Evolutionary conservation across 78 protist species (phyloP).

Genomic region (Creolimax fragrantissima): DNA sequence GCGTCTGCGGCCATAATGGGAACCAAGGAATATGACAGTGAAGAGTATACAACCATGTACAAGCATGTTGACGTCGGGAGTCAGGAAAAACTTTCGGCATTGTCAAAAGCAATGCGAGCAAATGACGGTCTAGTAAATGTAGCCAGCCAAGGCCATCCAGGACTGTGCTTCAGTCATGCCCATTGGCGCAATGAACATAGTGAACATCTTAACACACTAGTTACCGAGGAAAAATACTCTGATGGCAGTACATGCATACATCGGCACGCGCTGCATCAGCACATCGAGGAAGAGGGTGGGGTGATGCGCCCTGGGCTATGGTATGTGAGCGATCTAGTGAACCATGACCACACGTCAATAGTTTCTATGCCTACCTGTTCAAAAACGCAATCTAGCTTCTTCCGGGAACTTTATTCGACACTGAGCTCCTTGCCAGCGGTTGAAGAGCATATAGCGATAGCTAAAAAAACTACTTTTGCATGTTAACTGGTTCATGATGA

Average conservation of each 20-base stretch:
- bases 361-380: background rate
- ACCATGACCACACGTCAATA: background rate
- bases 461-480: no score
- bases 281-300: background rate
- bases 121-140: background rate
- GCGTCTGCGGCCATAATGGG: background rate
- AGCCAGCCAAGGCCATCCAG: background rate
- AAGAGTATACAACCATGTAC: background rate
- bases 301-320: background rate
- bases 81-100: background rate
- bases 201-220: background rate
- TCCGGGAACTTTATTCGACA: background rate
- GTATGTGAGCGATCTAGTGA: background rate
- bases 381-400: background rate
- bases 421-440: background rate
- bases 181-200: background rate
- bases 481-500: no score
- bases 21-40: background rate
- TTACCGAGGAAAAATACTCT: background rate
- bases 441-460: no score
- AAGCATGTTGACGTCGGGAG: background rate
- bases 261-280: background rate
- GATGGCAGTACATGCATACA: background rate
- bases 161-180: background rate
- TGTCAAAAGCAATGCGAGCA: background rate